phyloP scores from a whole-genome alignment of 2,329 filamentous ascomycete genomes.

The Cladosporium austrohemisphaericum region DNA sequence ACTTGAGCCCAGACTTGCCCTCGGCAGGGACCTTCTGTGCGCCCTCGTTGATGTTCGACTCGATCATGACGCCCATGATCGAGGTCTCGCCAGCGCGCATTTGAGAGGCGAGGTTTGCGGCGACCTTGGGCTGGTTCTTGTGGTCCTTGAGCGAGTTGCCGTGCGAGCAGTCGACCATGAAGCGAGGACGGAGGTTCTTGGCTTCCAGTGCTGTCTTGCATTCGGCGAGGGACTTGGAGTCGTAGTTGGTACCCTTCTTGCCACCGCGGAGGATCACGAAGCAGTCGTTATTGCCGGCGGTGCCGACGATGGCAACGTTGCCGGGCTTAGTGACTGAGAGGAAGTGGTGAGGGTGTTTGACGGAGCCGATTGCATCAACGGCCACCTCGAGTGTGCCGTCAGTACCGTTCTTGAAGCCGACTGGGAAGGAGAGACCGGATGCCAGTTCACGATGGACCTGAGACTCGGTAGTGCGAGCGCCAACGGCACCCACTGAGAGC shows the following conservation, averaged over 20 bases:
- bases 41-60: slow-evolving; percentile 92
- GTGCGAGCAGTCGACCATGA: slow-evolving; percentile 99
- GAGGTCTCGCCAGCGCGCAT: slow-evolving; percentile 79
- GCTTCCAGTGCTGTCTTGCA: slow-evolving; percentile 74
- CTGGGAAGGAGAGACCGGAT: slow-evolving; percentile 91
- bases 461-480: slow-evolving; percentile 91
- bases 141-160: slow-evolving; percentile 98
- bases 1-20: slow-evolving; percentile 73
- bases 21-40: slow-evolving; percentile 74
- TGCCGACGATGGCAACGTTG: slow-evolving; percentile 89
- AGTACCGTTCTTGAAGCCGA: slow-evolving; percentile 99
- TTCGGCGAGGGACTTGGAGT: slow-evolving; percentile 74
- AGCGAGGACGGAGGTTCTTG: slow-evolving; percentile 80
- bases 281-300: slow-evolving; percentile 90
- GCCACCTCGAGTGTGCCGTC: slow-evolving; percentile 87
- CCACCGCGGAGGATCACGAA: slow-evolving; percentile 95
- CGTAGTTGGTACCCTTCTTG: slow-evolving; percentile 88
- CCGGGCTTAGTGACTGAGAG: slow-evolving; percentile 98
- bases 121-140: slow-evolving; percentile 93
- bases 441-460: slow-evolving; percentile 95
- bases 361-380: slow-evolving; percentile 86
- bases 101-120: slow-evolving; percentile 76
- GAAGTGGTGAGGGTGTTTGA: slow-evolving; percentile 87
- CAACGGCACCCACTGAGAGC: slow-evolving; percentile 92
- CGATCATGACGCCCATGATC: slow-evolving; percentile 97